Base-by-base conservation (phyloP, 2,329 filamentous ascomycete genomes). In the Colletotrichum kahawae region DNA sequence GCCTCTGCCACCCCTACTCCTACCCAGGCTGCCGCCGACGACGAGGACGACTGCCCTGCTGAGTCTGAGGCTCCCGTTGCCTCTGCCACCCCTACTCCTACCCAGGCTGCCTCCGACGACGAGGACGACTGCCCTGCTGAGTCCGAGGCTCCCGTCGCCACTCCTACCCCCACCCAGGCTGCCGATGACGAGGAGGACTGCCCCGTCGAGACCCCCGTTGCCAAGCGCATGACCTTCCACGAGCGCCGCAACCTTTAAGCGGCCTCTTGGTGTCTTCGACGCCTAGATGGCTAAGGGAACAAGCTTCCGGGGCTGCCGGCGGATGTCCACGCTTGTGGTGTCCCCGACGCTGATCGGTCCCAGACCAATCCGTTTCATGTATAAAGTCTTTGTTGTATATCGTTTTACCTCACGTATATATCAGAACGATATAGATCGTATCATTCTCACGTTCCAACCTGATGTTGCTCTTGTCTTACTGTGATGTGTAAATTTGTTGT, bases 221-320 rank as follows among this genome's bases (percentile, higher is more conserved):
- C 51, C 70, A 77, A 76, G 76, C 76, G 76, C 70, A 67, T 70
- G 76, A 31, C 62, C 33, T 34, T 77, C 48, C 76, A 77, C 67
- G 76, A 77, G 66, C 76, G 76, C 63, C 76, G 76, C 66, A 54
- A 65, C 62, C 48, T 48, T 48, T 76, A 68, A 64, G 48, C 16
- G 27, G 54, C 10, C n/a, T 29, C 63, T 3, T 21, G n/a, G 33
- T 48, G 7, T 54, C n/a, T 31, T 33, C 29, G 54, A 63, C n/a
- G 14, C 38, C 48, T 38, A 51, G 43, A 57, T 64, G 38, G 34
- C 18, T 57, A 9, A 24, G 57, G 33, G 27, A 31, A 24, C 31
- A 27, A 33, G 21, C 13, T 33, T 51, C 63, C 63, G 57, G 4
- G 27, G 63, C 63, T 67, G 60, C 54, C n/a, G 34, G 72, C n/a